Conservation (phyloP, 2,329 filamentous ascomycete species). For the Diplodia seriata region DNA sequence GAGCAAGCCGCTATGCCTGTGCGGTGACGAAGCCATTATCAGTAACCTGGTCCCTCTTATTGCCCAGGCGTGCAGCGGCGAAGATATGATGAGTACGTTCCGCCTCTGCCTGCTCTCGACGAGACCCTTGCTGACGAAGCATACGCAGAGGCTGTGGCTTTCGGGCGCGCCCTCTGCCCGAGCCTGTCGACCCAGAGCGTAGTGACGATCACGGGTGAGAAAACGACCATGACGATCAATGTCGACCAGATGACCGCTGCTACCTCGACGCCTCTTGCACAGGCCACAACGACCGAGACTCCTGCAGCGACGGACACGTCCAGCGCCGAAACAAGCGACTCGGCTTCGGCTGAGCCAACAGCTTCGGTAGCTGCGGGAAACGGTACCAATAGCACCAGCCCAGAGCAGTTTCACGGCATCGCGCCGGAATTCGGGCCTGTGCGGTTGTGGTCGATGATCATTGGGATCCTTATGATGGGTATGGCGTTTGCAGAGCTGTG, state of each 20-base stretch:
- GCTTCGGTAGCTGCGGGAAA: neutral
- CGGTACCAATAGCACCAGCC: neutral
- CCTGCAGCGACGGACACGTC: neutral
- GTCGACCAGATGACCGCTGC: neutral
- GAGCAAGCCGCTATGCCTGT: slow-evolving; percentile 29
- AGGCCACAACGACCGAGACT: neutral
- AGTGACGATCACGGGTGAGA: slow-evolving; percentile 7
- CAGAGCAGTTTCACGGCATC: slow-evolving; percentile 16
- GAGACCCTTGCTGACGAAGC: neutral
- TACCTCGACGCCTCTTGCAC: neutral
- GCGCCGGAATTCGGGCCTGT: slow-evolving; percentile 25
- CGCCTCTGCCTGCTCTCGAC: neutral
- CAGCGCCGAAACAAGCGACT: neutral
- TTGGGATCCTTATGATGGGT: slow-evolving; percentile 29
- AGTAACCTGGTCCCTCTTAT: slow-evolving; percentile 9
- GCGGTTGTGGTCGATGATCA: slow-evolving; percentile 21
- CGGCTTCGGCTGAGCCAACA: slow-evolving; percentile 1
- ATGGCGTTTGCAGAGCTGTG: slow-evolving; percentile 34
- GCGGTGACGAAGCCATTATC: slow-evolving; percentile 13
- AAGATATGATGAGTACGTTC: slow-evolving; percentile 20
- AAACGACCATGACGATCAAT: neutral
- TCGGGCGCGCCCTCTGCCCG: slow-evolving; percentile 9
- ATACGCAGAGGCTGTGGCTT: neutral
- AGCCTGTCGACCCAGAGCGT: slow-evolving; percentile 14
- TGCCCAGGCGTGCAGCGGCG: slow-evolving; percentile 3